Evolutionary conservation across 495 filamentous ascomycete species (phyloP).

Genomic region (Neurospora sp.): DNA sequence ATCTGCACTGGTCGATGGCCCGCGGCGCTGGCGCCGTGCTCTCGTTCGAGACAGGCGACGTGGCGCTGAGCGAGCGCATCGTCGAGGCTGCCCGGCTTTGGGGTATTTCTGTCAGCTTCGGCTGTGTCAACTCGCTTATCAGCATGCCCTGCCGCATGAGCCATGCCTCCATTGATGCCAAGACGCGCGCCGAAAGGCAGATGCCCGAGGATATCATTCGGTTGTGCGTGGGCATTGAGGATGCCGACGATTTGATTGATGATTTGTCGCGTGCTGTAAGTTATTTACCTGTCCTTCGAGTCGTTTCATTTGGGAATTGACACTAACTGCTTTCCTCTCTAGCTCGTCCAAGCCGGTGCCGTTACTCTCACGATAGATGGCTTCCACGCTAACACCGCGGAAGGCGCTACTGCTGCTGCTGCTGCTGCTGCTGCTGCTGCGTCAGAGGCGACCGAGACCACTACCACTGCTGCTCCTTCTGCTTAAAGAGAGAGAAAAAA

Average conservation of each 20-base stretch:
- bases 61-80: constrained; percentile 73
- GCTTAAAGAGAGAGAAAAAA: background rate
- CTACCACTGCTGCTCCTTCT: background rate
- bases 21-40: constrained; percentile 88
- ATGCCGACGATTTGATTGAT: constrained; percentile 85
- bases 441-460: background rate
- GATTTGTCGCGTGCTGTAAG: constrained; percentile 83
- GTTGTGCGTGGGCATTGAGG: constrained; percentile 94
- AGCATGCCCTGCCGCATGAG: constrained; percentile 99
- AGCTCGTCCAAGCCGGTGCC: constrained; percentile 86
- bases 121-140: constrained; percentile 95
- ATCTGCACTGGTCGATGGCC: constrained; percentile 89
- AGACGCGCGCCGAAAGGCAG: constrained; percentile 76
- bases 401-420: background rate
- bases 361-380: constrained; percentile 75
- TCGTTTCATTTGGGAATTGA: background rate
- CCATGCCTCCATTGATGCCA: constrained; percentile 94
- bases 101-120: constrained; percentile 93
- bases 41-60: constrained; percentile 88
- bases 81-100: constrained; percentile 86
- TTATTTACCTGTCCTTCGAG: constrained; percentile 13
- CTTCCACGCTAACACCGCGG: constrained; percentile 46
- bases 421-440: background rate
- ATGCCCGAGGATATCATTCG: constrained; percentile 96
- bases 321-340: background rate